Evolutionary conservation across 495 filamentous ascomycete genomes (phyloP), one percentile per base, ranked within the genome.

Genomic region (Jackrogersella minutella): DNA sequence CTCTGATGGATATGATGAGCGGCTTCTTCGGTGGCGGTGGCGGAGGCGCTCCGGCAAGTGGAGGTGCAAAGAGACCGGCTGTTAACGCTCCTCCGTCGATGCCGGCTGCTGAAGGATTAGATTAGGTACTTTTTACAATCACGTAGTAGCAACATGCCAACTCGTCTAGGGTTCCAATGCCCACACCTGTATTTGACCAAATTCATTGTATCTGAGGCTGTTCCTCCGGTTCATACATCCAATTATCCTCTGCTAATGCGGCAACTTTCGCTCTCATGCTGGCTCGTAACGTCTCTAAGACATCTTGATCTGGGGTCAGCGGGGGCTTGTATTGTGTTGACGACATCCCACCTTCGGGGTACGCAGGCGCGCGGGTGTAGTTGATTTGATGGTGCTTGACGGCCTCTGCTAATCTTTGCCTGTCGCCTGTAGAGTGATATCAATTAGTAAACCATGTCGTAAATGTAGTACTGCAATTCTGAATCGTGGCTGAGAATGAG

Each of bases 1-100:
- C 93, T 6, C 74, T 98, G 68, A 84, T 98, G 70, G 96, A 98
- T 70, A 98, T 99, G 93, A 96, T 98, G 93, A 91, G 93, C 2
- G 91, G 86, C 64, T 87, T 99, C 84, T 88, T 97, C 74, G 92
- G 93, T 5, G 93, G 92, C 21, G 66, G 64, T 9, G 73, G 75
- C 63, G 41, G 41, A 2, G 71, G 82, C 66, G 77, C 76, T 73
- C 71, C 79, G 69, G 77, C 63, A 47, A 58, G 73, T 33, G 70
- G 74, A 26, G 73, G 66, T 76, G 55, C 80, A 11, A 78, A 72
- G 46, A 78, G 79, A 34, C 79, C 79, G 49, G 73, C 79, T 6
- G 57, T 79, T 17, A 76, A 80, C 50, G 76, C 78, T 58, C 79
- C 81, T 44, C 76, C 81, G 36, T 77, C 71, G 57, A 78, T 76